These are phyloP conservation scores for Ceratocystis diversiconidia DNA, from an alignment of 2,329 filamentous ascomycete genomes.

Conservation along the genomic window DNA sequence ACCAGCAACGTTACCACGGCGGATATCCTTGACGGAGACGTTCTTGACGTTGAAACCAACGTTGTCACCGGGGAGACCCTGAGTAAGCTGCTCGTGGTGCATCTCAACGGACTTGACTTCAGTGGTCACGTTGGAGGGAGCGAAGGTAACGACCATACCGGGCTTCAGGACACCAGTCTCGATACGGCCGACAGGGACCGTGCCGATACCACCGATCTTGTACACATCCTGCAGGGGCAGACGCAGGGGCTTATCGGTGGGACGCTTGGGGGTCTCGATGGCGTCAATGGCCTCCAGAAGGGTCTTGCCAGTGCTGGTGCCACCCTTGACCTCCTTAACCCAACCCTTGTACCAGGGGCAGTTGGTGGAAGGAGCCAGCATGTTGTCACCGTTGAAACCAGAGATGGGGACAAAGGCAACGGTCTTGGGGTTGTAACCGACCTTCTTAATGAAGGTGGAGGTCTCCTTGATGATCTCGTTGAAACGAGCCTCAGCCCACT, in stretches of 20 bases:
- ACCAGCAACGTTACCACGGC: constrained; percentile 98
- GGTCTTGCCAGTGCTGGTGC: constrained; percentile 84
- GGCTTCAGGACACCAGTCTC: constrained; percentile 95
- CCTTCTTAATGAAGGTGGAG: constrained; percentile 99
- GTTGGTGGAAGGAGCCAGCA: constrained; percentile 80
- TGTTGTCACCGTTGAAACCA: constrained; percentile 99
- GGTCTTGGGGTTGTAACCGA: constrained; percentile 99
- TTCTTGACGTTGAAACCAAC: constrained; percentile 99
- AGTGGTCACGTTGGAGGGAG: constrained; percentile 97
- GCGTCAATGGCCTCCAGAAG: constrained; percentile 97
- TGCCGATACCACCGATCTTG: constrained; percentile 99
- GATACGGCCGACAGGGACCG: constrained; percentile 99
- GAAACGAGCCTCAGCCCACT: constrained; percentile 94
- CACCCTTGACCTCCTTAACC: constrained; percentile 81
- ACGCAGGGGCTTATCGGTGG: constrained; percentile 98
- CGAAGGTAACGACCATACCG: constrained; percentile 93
- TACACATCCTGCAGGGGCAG: constrained; percentile 99
- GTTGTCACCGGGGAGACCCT: constrained; percentile 98
- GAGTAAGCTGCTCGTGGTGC: constrained; percentile 97
- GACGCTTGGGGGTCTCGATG: constrained; percentile 85
- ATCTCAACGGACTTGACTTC: constrained; percentile 99
- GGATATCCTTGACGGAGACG: constrained; percentile 99
- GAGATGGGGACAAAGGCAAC: constrained; percentile 99
- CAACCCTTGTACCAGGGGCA: constrained; percentile 99
- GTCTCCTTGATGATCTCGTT: constrained; percentile 99